Conservation (phyloP, 148 eudicot species). For the Camellia sinensis region DNA sequence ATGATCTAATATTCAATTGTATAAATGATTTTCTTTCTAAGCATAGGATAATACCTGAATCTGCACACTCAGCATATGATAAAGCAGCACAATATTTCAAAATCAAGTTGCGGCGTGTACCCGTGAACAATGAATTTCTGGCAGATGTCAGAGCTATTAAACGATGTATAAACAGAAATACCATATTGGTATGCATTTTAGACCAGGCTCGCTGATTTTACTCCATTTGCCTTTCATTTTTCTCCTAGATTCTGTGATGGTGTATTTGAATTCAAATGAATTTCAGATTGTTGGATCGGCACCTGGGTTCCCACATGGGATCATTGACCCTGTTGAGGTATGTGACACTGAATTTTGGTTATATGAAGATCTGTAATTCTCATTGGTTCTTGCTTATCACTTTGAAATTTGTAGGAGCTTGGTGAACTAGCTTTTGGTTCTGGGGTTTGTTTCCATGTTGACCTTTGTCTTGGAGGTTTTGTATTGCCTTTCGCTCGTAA, state of each 20-base stretch:
- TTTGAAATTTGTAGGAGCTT: conserved; percentile 65
- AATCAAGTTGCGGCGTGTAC: conserved; percentile 88
- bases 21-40: conserved; percentile 20
- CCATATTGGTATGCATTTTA: conserved; percentile 59
- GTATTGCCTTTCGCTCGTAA: conserved; percentile 95
- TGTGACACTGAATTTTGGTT: conserved; percentile 9
- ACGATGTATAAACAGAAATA: conserved; percentile 69
- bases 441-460: conserved; percentile 91
- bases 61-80: conserved; percentile 99
- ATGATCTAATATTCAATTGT: neutral
- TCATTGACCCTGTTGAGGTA: conserved; percentile 93
- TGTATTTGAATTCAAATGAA: neutral
- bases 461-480: conserved; percentile 98
- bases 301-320: conserved; percentile 98
- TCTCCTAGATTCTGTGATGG: conserved; percentile 9
- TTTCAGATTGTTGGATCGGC: conserved; percentile 96
- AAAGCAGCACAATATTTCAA: conserved; percentile 96
- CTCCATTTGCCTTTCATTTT: neutral
- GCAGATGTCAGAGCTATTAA: conserved; percentile 82
- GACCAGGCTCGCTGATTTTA: neutral
- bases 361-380: neutral
- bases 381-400: conserved; percentile 14
- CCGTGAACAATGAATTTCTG: conserved; percentile 66
- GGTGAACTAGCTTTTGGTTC: conserved; percentile 66
- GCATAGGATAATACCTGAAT: conserved; percentile 83